Evolutionary conservation across 1,284 basidiomycete genomes (phyloP).

Genomic region (Fomitopsis palustris): DNA sequence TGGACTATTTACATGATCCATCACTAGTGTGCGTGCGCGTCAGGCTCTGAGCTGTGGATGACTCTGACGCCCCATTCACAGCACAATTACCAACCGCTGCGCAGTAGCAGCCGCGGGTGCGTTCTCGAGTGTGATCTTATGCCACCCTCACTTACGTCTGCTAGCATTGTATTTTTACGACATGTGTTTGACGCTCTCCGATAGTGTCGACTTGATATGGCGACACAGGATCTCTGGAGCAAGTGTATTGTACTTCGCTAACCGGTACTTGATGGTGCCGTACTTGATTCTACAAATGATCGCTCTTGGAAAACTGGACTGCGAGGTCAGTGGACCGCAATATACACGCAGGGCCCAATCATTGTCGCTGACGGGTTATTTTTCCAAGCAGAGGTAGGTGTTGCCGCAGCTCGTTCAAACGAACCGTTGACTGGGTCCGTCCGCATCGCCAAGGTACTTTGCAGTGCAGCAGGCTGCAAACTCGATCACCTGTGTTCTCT

Average conservation of each 20-base stretch:
- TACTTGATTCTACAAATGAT: background rate
- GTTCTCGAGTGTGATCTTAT: background rate
- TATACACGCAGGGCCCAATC: background rate
- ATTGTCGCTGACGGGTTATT: background rate
- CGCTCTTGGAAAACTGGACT: background rate
- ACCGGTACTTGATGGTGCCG: background rate
- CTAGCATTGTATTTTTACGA: background rate
- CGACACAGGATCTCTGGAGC: background rate
- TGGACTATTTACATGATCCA: background rate
- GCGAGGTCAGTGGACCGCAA: background rate
- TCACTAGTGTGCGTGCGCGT: background rate
- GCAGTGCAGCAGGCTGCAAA: background rate
- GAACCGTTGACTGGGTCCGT: too few species aligned
- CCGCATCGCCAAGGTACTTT: too few species aligned
- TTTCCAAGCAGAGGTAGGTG: too few species aligned
- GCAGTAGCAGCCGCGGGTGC: background rate
- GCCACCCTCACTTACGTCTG: background rate
- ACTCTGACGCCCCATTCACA: background rate
- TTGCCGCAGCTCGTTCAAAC: too few species aligned
- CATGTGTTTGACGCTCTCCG: background rate
- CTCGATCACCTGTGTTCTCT: background rate
- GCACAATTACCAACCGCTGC: background rate
- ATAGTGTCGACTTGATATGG: background rate
- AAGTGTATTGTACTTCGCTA: background rate
- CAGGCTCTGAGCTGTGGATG: background rate